A percentile compares a stretch with the other conserved stretches of the same genome.
Evolutionary conservation across 2,329 filamentous ascomycete species (phyloP).

Genomic region (Chrysosporium queenslandicum): DNA sequence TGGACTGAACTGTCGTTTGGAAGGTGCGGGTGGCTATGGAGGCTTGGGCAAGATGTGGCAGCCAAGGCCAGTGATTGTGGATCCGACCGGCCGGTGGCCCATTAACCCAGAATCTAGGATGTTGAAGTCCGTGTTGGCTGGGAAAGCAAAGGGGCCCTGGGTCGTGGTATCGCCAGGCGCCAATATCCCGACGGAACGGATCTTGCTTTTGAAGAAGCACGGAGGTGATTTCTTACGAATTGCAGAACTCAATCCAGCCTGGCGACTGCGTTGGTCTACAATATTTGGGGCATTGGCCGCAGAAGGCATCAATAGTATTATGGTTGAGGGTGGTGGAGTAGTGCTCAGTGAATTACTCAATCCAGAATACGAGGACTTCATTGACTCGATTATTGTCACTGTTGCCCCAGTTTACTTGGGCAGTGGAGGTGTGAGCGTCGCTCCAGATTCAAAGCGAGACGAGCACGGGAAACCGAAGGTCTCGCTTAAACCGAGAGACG

Average conservation of each 20-base stretch:
- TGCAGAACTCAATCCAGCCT: constrained; percentile 31
- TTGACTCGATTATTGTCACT: constrained; percentile 75
- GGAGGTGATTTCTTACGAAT: constrained; percentile 39
- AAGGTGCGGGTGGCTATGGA: constrained; percentile 48
- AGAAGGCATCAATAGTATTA: constrained; percentile 63
- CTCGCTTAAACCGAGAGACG: constrained; percentile 55
- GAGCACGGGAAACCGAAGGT: constrained; percentile 45
- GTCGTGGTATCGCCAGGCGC: constrained; percentile 49
- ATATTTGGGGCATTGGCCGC: constrained; percentile 50
- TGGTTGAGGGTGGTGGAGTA: constrained; percentile 79
- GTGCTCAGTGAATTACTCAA: constrained; percentile 76
- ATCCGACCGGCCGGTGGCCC: constrained; percentile 66
- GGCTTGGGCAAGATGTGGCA: constrained; percentile 48
- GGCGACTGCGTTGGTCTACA: constrained; percentile 52
- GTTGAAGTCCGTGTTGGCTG: constrained; percentile 52
- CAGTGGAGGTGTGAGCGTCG: constrained; percentile 66
- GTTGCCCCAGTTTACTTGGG: constrained; percentile 89
- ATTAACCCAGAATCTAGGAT: constrained; percentile 53
- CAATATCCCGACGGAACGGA: constrained; percentile 39
- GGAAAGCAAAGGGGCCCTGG: constrained; percentile 63
- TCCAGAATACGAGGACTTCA: constrained; percentile 48
- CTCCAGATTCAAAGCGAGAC: constrained; percentile 51
- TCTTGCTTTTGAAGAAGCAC: constrained; percentile 38
- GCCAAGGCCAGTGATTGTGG: constrained; percentile 71
- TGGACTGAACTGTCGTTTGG: constrained; percentile 71